Base-by-base conservation (phyloP, 768 basidiomycete genomes). In the Termitomyces sp. region DNA sequence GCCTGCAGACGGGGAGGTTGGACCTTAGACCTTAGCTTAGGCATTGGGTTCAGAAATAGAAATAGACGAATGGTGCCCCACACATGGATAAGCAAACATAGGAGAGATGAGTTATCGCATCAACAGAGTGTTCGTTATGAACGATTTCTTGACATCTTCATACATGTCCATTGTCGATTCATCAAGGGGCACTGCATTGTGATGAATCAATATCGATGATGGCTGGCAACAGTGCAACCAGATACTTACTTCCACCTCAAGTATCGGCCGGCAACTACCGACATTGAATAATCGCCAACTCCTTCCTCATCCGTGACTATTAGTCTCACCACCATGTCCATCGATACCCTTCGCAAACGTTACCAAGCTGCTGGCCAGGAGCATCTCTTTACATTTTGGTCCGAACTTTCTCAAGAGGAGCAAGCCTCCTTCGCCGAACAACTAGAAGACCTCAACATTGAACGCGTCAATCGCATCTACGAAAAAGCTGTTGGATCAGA, bases 401-500 rank as follows among this genome's bases (percentile, higher is more conserved):
- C 85, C 57, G 75, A 78, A 38, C 86, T 98, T 58, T 73, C 83
- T 46, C 72, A 84, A 5, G 54, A 75, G 4, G 87, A 95, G 65
- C 90, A 85, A 65, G 68, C 72, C 8, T 68, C 81, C 9, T 82
- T 98, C 55, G 69, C 80, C 58, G 66, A 72, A 13, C 96, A 98
- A 73, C 86, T 98, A 63, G 78, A 83, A 48, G 72, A 79, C 12
- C 85, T 99, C 69, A 86, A 98, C 70, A 86, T 97, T 64, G 82
- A 88, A 58, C 91, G 94, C 62, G 94, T 98, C 59, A 98, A 98
- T 77, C 82, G 85, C 64, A 83, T 98, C 64, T 95, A 86, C 82
- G 66, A 78, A 44, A 89, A 85, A 63, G 92, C 96, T 20, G 77
- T 93, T 61, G 63, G 78, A 38, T 78, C 84, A 5, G 91, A 94